A percentile compares a stretch with the other conserved stretches of the same genome.
Conservation (phyloP, 257 asterid genomes). For the Fraxinus americana region DNA sequence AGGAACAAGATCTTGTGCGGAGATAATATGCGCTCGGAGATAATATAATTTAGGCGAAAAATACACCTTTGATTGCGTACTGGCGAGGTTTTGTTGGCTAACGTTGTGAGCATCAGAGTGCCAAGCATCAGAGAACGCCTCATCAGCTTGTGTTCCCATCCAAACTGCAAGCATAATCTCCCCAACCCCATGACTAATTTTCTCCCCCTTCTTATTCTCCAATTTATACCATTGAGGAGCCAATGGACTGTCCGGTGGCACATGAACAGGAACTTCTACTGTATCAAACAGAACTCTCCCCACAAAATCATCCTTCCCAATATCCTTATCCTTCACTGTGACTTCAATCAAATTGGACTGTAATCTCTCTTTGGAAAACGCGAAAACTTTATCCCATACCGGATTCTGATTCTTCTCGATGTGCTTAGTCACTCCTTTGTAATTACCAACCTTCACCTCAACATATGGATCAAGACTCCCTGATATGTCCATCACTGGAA, state of each 20-base stretch:
- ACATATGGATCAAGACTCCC: constrained; percentile 94
- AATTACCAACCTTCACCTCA: constrained; percentile 86
- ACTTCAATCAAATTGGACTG: constrained; percentile 75
- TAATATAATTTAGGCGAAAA: too few relatives aligned
- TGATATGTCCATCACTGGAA: constrained; percentile 68
- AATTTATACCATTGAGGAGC: constrained; percentile 87
- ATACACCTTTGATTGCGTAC: too few relatives aligned
- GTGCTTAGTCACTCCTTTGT: constrained; percentile 77
- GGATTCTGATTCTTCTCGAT: constrained; percentile 74
- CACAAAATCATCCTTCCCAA: constrained; percentile 69
- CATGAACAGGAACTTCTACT: constrained; percentile 60
- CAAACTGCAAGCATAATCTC: constrained; percentile 90
- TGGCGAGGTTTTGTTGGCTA: too few relatives aligned
- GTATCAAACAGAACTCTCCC: constrained; percentile 72
- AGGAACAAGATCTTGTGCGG: too few relatives aligned
- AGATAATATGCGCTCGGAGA: too few relatives aligned
- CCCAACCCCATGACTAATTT: constrained; percentile 66
- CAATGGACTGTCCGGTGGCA: constrained; percentile 87
- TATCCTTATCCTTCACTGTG: constrained; percentile 70
- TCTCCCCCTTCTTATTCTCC: constrained; percentile 59
- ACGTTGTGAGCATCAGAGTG: constrained; percentile 61
- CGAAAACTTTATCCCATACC: constrained; percentile 68
- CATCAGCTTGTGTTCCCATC: constrained; percentile 97
- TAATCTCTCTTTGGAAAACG: constrained; percentile 73
- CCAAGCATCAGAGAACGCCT: constrained; percentile 88